Percentiles rank a stretch among this genome's conserved stretches.
Conservation (phyloP, 2,329 filamentous ascomycete genomes). For the Boeremia exigua region DNA sequence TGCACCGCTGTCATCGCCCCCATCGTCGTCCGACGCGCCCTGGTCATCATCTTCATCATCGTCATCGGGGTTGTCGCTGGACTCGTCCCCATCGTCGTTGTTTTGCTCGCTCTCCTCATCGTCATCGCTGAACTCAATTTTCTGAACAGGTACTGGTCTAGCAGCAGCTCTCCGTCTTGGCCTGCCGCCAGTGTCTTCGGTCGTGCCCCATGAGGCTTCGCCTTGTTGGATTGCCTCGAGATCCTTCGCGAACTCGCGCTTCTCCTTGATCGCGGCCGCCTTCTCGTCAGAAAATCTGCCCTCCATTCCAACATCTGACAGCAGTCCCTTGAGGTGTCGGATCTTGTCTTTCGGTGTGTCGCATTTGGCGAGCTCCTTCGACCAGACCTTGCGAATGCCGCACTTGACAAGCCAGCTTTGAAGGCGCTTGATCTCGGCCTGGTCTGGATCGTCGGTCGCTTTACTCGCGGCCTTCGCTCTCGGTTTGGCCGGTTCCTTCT, state of each 20-base stretch:
- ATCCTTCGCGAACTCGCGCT: constrained; percentile 82
- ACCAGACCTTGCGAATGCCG: constrained; percentile 91
- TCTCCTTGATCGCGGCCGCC: constrained; percentile 85
- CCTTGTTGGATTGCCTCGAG: constrained; percentile 85
- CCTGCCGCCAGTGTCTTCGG: constrained; percentile 35
- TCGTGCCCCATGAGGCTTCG: constrained; percentile 75
- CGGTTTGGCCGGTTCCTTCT: constrained; percentile 30
- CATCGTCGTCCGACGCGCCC: constrained; percentile 24
- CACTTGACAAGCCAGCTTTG: constrained; percentile 89
- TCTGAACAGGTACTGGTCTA: constrained; percentile 23
- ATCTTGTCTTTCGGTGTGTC: constrained; percentile 81
- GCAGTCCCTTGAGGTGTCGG: constrained; percentile 76
- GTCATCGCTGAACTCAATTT: constrained; percentile 32
- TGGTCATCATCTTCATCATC: constrained; percentile 28
- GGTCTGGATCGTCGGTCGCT: constrained; percentile 61
- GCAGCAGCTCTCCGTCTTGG: constrained; percentile 37
- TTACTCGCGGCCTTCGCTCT: constrained; percentile 53
- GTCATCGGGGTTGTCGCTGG: constrained; percentile 18
- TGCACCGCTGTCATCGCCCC: constrained; percentile 19
- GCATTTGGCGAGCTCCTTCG: constrained; percentile 75
- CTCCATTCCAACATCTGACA: constrained; percentile 83
- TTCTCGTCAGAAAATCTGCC: constrained; percentile 86
- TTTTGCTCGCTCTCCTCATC: constrained; percentile 32
- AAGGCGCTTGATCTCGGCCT: constrained; percentile 84
- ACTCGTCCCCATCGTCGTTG: constrained; percentile 21